Evolutionary conservation across 805 yeast species (phyloP).

Genomic region (Isabelozyma rhagii): DNA sequence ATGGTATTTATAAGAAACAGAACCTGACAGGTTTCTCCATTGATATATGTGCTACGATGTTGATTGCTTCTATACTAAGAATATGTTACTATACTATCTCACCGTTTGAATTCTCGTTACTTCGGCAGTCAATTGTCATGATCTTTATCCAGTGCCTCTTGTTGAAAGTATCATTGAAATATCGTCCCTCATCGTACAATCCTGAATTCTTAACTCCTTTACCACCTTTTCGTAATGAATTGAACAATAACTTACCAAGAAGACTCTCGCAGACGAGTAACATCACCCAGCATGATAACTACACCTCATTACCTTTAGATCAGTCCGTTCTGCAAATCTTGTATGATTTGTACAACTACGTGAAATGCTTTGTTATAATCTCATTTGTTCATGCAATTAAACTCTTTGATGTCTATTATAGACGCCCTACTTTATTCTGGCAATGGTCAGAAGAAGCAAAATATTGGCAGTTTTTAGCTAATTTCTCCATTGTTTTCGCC

Average conservation of each 20-base stretch:
- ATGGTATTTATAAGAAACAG: slow-evolving; percentile 58
- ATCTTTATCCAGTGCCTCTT: slow-evolving; percentile 70
- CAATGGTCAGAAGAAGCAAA: slow-evolving; percentile 67
- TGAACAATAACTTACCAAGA: slow-evolving; percentile 19
- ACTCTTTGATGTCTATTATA: slow-evolving; percentile 67
- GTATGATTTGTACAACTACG: slow-evolving; percentile 5
- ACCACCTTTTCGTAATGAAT: slow-evolving; percentile 26
- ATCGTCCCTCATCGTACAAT: slow-evolving; percentile 41
- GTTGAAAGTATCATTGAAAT: slow-evolving; percentile 58
- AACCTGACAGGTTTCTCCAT: slow-evolving; percentile 79
- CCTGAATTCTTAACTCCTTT: slow-evolving; percentile 28
- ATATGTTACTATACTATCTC: slow-evolving; percentile 74
- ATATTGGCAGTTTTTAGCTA: slow-evolving; percentile 62
- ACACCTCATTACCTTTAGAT: slow-evolving; percentile 1
- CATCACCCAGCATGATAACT: slow-evolving; percentile 13
- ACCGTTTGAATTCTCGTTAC: slow-evolving; percentile 76
- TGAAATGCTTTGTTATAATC: slow-evolving; percentile 6
- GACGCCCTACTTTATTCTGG: slow-evolving; percentile 73
- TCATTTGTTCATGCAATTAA: slow-evolving; percentile 36
- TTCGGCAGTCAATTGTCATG: slow-evolving; percentile 83
- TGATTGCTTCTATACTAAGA: slow-evolving; percentile 69
- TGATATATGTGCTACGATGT: slow-evolving; percentile 92
- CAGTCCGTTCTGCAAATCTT: slow-evolving; percentile 1
- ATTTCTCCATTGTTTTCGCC: slow-evolving; percentile 41
- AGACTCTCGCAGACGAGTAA: slow-evolving; percentile 10